phyloP scores from a whole-genome alignment of 2,329 filamentous ascomycete species.

The Paraphoma sp. region DNA sequence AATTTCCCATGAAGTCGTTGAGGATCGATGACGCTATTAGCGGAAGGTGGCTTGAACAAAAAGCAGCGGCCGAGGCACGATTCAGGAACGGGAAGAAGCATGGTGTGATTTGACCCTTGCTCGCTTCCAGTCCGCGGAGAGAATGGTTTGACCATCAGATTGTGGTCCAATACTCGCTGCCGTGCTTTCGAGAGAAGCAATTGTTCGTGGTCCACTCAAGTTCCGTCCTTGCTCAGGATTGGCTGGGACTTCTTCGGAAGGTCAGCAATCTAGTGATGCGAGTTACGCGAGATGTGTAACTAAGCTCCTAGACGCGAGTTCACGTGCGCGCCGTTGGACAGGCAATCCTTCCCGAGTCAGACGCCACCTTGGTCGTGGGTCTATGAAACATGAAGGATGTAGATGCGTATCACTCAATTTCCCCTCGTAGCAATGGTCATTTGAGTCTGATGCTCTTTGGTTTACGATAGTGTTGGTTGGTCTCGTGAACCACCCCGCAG shows the following conservation, averaged over 20 bases:
- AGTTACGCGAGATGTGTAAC: not conserved
- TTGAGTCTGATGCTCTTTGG: not conserved
- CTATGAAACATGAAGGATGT: not conserved
- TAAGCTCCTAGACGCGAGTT: constrained; percentile 10
- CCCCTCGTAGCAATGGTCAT: not conserved
- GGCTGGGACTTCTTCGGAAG: not conserved
- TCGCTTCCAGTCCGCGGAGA: not conserved
- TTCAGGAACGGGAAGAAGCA: not conserved
- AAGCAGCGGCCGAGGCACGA: not conserved
- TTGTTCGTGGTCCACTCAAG: too few species aligned
- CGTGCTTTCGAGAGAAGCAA: not conserved
- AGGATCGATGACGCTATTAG: not conserved
- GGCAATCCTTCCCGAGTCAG: not conserved
- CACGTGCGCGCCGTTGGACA: constrained; percentile 11
- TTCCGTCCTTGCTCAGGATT: not conserved
- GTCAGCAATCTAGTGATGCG: not conserved
- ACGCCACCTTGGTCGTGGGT: not conserved
- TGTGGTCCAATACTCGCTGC: not conserved
- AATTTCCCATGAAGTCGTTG: not conserved
- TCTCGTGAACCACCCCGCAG: constrained; percentile 24
- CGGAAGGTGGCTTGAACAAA: not conserved
- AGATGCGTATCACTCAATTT: not conserved
- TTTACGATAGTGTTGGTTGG: not conserved
- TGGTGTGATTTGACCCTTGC: not conserved
- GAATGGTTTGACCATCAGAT: not conserved